Conservation (phyloP, 495 filamentous ascomycete genomes). For the Neurospora cerealis region DNA sequence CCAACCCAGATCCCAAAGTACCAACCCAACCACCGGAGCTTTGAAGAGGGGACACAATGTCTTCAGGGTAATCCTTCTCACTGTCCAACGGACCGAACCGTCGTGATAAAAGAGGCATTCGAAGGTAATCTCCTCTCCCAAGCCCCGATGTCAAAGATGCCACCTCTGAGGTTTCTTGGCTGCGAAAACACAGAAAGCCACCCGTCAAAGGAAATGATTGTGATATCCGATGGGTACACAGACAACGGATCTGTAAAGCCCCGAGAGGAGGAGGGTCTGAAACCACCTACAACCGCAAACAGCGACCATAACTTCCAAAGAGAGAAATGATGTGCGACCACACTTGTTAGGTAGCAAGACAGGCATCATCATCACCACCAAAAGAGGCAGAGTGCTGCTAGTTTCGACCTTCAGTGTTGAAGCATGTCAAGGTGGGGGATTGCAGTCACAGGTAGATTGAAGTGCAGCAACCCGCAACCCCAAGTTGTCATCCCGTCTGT, state of each 20-base stretch:
- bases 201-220: neutral
- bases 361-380: neutral
- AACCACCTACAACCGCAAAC: neutral
- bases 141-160: neutral
- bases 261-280: neutral
- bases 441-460: neutral
- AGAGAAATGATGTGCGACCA: neutral
- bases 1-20: neutral
- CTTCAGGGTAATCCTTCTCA: neutral
- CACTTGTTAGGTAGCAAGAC: neutral
- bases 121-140: neutral
- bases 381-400: neutral
- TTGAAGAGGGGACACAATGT: neutral
- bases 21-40: neutral
- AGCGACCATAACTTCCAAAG: neutral
- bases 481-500: neutral
- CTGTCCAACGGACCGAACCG: neutral
- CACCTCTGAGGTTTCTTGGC: neutral
- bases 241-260: neutral
- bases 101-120: neutral
- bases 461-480: neutral
- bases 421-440: neutral
- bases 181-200: neutral
- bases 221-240: neutral
- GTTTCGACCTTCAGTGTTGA: neutral